phyloP scores from a whole-genome alignment of 352 stramenopile genomes.

The Peronosclerospora sorghi region DNA sequence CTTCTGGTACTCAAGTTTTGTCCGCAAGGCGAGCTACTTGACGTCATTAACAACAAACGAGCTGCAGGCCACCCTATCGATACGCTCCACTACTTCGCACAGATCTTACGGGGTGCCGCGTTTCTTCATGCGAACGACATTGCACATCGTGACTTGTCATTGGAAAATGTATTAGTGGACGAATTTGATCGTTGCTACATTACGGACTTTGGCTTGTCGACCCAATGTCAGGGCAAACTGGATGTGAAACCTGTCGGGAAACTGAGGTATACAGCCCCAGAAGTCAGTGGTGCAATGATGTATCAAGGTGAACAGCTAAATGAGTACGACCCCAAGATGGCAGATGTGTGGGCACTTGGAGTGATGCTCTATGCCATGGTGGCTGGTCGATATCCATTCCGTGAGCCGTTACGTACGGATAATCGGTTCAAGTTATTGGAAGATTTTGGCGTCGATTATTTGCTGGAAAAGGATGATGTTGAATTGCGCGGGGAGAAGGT shows the following conservation, averaged over 20 bases:
- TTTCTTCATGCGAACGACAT: slow-evolving; percentile 72
- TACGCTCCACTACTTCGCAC: slow-evolving; percentile 47
- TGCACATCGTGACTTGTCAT: slow-evolving; percentile 68
- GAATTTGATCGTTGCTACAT: slow-evolving; percentile 56
- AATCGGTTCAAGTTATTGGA: slow-evolving; percentile 44
- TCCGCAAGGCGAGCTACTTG: slow-evolving; percentile 50
- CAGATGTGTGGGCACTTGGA: slow-evolving; percentile 72
- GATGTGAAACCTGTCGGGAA: slow-evolving; percentile 52
- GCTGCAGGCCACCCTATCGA: slow-evolving; percentile 19
- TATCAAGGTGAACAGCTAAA: slow-evolving; percentile 11
- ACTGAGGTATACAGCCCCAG: slow-evolving; percentile 69
- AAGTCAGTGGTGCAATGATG: slow-evolving; percentile 29
- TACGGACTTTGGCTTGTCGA: slow-evolving; percentile 71
- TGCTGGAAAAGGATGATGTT: slow-evolving; percentile 60
- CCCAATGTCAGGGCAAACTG: slow-evolving; percentile 13
- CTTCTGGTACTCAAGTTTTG: slow-evolving; percentile 68
- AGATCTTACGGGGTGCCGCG: slow-evolving; percentile 45
- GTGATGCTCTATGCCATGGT: slow-evolving; percentile 75
- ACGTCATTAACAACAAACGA: slow-evolving; percentile 48
- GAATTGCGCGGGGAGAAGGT: slow-evolving; percentile 27
- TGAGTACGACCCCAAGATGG: slow-evolving; percentile 47
- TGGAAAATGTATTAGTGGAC: slow-evolving; percentile 78
- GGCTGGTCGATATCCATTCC: slow-evolving; percentile 52
- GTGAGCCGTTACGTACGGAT: slow-evolving; percentile 38
- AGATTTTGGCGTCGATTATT: slow-evolving; percentile 46